phyloP scores from a whole-genome alignment of 2,329 filamentous ascomycete species.

The Pyricularia sp. region DNA sequence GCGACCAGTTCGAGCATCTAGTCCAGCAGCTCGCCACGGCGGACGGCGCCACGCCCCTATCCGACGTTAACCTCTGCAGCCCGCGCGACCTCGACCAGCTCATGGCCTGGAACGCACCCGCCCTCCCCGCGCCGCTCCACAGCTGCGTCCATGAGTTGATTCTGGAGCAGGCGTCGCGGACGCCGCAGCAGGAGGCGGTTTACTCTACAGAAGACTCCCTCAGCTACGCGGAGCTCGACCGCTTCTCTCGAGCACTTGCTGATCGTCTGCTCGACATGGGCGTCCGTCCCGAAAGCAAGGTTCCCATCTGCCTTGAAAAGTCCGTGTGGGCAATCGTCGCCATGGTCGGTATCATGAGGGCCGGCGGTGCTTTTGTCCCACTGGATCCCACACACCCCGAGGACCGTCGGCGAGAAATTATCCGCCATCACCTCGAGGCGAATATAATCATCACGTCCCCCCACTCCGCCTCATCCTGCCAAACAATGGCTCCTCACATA shows the following conservation, averaged over 20 bases:
- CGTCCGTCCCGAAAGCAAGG: background rate
- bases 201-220: background rate
- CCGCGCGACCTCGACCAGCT: background rate
- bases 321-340: background rate
- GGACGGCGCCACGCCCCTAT: background rate
- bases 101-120: background rate
- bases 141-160: background rate
- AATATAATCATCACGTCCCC: constrained; percentile 8
- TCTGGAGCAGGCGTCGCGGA: background rate
- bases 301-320: constrained; percentile 1
- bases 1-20: background rate
- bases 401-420: constrained; percentile 8
- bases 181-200: background rate
- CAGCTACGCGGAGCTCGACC: background rate
- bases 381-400: background rate
- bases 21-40: background rate
- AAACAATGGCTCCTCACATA: background rate
- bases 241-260: background rate
- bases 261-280: background rate
- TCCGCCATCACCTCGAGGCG: constrained; percentile 8
- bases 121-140: background rate
- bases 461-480: constrained; percentile 9
- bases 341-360: background rate
- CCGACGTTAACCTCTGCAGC: background rate
- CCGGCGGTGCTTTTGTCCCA: background rate